Percentiles rank a stretch among this genome's conserved stretches.
These are phyloP conservation scores for Geotrichum histeridarum DNA, from an alignment of 1,139 yeast genomes.

Conservation along the genomic window DNA sequence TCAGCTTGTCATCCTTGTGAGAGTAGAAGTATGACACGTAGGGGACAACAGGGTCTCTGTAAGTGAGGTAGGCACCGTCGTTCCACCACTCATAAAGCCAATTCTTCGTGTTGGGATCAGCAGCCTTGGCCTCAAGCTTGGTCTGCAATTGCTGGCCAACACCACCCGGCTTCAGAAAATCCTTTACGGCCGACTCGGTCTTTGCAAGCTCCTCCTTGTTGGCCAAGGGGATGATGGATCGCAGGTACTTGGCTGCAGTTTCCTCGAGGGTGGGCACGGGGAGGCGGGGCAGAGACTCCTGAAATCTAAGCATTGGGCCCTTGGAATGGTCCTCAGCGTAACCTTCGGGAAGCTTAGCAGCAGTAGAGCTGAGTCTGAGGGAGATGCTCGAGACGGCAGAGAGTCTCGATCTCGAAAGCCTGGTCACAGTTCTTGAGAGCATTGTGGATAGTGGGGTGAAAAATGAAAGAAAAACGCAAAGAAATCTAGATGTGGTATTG, in stretches of 20 bases:
- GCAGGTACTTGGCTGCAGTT: conserved; percentile 65
- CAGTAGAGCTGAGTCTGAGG: conserved; percentile 33
- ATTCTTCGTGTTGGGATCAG: conserved; percentile 56
- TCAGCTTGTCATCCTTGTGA: conserved; percentile 58
- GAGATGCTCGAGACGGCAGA: conserved; percentile 10
- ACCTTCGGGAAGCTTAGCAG: conserved; percentile 30
- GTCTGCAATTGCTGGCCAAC: conserved; percentile 65
- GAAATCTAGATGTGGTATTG: not conserved
- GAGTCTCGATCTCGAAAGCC: conserved; percentile 11
- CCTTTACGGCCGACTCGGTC: conserved; percentile 58
- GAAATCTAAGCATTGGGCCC: conserved; percentile 71
- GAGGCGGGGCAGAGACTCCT: conserved; percentile 68
- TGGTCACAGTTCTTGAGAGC: conserved; percentile 13
- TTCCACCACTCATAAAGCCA: conserved; percentile 97
- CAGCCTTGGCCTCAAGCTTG: conserved; percentile 56
- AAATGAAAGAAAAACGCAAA: not conserved
- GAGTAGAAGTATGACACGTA: conserved; percentile 86
- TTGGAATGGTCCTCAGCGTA: conserved; percentile 42
- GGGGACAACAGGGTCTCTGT: conserved; percentile 90
- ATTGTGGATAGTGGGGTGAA: conserved; percentile 8
- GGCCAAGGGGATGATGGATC: conserved; percentile 65
- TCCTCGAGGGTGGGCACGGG: conserved; percentile 82
- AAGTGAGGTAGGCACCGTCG: conserved; percentile 83
- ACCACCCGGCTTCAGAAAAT: conserved; percentile 58
- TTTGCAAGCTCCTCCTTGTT: conserved; percentile 51